phyloP scores from a whole-genome alignment of 495 filamentous ascomycete genomes.

The Cercophora samala region DNA sequence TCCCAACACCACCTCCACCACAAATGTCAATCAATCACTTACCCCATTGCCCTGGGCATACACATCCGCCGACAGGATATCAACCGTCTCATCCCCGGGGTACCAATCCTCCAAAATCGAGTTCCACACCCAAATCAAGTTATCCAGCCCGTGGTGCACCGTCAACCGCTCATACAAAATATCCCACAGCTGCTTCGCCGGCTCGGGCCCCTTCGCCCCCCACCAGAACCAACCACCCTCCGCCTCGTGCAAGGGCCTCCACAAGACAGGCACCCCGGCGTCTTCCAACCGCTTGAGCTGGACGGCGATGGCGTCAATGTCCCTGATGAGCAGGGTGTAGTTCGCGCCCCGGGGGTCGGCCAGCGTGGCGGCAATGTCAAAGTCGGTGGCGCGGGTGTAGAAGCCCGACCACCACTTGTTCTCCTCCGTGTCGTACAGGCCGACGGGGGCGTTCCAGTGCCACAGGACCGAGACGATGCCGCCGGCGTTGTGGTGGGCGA shows the following conservation, averaged over 20 bases:
- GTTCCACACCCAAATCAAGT: constrained; percentile 52
- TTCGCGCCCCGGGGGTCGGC: constrained; percentile 37
- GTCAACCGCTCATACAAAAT: constrained; percentile 45
- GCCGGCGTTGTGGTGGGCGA: constrained; percentile 37
- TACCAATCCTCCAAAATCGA: constrained; percentile 46
- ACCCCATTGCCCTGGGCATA: constrained; percentile 39
- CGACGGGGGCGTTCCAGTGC: constrained; percentile 45
- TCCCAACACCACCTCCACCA: background rate
- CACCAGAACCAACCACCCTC: constrained; percentile 54
- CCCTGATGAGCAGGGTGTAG: constrained; percentile 46
- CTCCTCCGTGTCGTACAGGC: constrained; percentile 39
- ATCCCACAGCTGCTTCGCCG: constrained; percentile 41
- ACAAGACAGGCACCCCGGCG: constrained; percentile 44
- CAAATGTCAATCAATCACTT: constrained; percentile 15
- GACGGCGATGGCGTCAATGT: constrained; percentile 50
- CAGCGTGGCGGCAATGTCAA: constrained; percentile 41
- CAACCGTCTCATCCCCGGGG: constrained; percentile 42
- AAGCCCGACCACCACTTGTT: constrained; percentile 49
- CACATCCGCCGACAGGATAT: constrained; percentile 40
- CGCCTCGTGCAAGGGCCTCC: constrained; percentile 48
- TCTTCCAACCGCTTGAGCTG: constrained; percentile 41
- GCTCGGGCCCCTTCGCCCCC: constrained; percentile 47
- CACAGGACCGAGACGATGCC: constrained; percentile 47
- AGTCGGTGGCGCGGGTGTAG: constrained; percentile 47
- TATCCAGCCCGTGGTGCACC: constrained; percentile 41